Conservation (phyloP, 441 rosid genomes). For the Brassica balearica region DNA sequence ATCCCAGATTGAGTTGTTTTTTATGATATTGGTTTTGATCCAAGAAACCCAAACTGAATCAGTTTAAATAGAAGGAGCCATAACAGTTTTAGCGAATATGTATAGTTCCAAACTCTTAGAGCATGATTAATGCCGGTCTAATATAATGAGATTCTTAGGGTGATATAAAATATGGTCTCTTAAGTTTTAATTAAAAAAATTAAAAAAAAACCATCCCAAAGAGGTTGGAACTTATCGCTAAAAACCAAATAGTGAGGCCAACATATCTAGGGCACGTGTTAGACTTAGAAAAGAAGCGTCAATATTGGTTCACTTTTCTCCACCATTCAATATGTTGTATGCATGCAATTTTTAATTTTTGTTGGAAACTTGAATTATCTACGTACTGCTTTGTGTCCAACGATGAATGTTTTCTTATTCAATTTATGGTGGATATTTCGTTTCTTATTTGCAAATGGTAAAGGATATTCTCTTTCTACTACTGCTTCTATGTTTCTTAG, state of each 20-base stretch:
- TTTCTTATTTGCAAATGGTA: neutral
- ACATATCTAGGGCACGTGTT: conserved; percentile 31
- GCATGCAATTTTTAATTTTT: neutral
- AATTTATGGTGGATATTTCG: neutral
- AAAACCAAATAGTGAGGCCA: neutral
- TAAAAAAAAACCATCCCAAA: neutral
- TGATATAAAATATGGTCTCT: too few relatives aligned
- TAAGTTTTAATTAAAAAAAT: too few relatives aligned
- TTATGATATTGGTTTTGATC: too few relatives aligned
- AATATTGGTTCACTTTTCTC: conserved; percentile 19
- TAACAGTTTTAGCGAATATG: too few relatives aligned
- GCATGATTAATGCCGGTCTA: too few relatives aligned
- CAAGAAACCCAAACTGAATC: too few relatives aligned
- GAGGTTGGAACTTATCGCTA: conserved; percentile 17
- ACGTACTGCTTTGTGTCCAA: neutral
- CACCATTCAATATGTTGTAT: conserved; percentile 25
- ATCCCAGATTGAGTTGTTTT: too few relatives aligned
- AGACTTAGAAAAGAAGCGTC: neutral
- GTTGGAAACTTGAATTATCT: neutral
- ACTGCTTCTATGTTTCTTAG: neutral
- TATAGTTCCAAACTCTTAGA: too few relatives aligned
- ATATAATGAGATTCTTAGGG: too few relatives aligned
- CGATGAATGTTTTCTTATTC: too few relatives aligned
- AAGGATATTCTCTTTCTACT: neutral
- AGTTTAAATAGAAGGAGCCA: too few relatives aligned